phyloP scores from a whole-genome alignment of 139 green algal species.

The Nannochloris sp. region DNA sequence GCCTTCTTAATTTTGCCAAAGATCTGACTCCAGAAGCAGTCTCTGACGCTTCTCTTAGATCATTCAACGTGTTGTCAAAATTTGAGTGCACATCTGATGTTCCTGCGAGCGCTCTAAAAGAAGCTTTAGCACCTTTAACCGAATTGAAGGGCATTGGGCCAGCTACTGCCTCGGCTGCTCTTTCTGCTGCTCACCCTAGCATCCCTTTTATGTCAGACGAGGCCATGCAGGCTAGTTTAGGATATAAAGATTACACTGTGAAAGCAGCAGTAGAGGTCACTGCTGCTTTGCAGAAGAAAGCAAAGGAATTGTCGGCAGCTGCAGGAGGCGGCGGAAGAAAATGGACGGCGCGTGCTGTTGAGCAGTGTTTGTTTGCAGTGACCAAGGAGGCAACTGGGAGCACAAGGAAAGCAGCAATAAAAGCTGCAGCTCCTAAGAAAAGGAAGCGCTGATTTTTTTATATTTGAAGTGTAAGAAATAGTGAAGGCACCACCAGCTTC shows the following conservation, averaged over 20 bases:
- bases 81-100: neutral
- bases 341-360: constrained; percentile 10
- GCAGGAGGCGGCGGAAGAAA: neutral
- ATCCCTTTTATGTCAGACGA: constrained; percentile 58
- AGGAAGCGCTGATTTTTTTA: neutral
- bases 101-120: neutral
- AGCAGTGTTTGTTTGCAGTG: constrained; percentile 18
- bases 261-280: constrained; percentile 22
- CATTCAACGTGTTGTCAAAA: no score
- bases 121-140: constrained; percentile 34
- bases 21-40: constrained; percentile 11
- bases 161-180: constrained; percentile 52
- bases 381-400: no score
- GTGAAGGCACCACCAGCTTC: no score
- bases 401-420: no score
- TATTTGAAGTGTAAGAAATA: neutral
- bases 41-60: neutral
- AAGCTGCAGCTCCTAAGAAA: neutral
- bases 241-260: constrained; percentile 32
- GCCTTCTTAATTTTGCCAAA: constrained; percentile 43
- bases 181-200: constrained; percentile 19
- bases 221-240: constrained; percentile 30
- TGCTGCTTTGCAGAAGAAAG: constrained; percentile 17
- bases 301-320: constrained; percentile 4
- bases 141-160: constrained; percentile 56